Evolutionary conservation across 164 flowering plant species (phyloP).

Genomic region (Vitis labrusca): DNA sequence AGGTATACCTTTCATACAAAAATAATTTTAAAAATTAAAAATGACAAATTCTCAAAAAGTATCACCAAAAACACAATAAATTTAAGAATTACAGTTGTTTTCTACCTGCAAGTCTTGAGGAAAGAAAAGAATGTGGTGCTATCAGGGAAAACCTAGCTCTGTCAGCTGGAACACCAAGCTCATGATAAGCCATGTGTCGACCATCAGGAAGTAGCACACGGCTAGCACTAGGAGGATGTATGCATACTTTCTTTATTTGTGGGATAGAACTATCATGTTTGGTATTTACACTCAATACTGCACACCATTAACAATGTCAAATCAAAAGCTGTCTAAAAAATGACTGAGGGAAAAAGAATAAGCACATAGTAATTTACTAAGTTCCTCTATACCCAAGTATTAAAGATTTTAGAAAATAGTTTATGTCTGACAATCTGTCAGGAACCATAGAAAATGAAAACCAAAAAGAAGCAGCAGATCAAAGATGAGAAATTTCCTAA

Average conservation of each 20-base stretch:
- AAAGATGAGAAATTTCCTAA: not conserved
- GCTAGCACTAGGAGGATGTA: slow-evolving; percentile 78
- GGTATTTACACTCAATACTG: slow-evolving; percentile 58
- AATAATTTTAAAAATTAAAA: not conserved
- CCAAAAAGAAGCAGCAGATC: no score
- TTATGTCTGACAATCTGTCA: no score
- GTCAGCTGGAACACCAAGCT: slow-evolving; percentile 70
- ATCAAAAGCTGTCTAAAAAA: not conserved
- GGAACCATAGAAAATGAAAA: no score
- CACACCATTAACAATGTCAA: slow-evolving; percentile 23
- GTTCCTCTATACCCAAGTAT: no score
- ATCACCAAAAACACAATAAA: not conserved
- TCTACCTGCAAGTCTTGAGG: slow-evolving; percentile 86
- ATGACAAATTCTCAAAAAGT: slow-evolving; percentile 1
- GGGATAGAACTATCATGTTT: slow-evolving; percentile 25
- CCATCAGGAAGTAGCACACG: slow-evolving; percentile 85
- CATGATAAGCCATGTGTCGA: slow-evolving; percentile 76
- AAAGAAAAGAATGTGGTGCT: slow-evolving; percentile 82
- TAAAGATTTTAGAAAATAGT: no score
- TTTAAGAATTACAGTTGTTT: not conserved
- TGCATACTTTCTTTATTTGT: slow-evolving; percentile 47
- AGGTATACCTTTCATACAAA: slow-evolving; percentile 54
- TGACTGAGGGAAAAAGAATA: no score
- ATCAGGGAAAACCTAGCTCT: slow-evolving; percentile 72
- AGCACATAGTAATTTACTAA: no score